Base-by-base conservation (phyloP, 2,329 filamentous ascomycete species). In the Talaromyces amestolkiae region DNA sequence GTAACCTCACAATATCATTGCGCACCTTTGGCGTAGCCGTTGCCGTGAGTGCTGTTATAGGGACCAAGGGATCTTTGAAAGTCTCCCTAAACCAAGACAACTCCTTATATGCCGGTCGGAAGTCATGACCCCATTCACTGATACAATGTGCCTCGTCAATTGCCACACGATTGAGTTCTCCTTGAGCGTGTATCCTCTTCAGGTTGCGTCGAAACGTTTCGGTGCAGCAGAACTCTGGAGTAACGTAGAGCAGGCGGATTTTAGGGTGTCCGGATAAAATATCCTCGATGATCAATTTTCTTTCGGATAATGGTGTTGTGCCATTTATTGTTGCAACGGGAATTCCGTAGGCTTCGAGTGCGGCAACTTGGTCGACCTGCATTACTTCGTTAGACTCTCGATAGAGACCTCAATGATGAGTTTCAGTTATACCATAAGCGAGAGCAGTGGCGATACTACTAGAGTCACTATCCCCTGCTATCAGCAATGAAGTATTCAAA, bases 51-150 rank as follows among this genome's bases (percentile, higher is more conserved):
- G 93, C 96, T 77, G 95, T 97, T 68, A 98, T 90, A 4, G 94
- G 93, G 0, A 97, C 91, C 64, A 91, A 85, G 0, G 93, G 91
- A 69, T 95, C 93, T 6, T 70, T 74, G 15, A 82, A 72, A 58
- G 87, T 84, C 70, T 91, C 89, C 54, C 71, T 76, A 81, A 98
- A 95, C 88, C 92, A 97, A 2, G 87, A 89, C 7, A 98, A 84
- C 22, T 90, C 86, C 74, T 95, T 93, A 78, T 97, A 98, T 65
- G 93, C 91, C 41, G 89, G 91, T n/a, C 94, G 90, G 75, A 98
- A 98, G 77, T 98, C 94, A 76, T 98, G 93, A 1, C 94, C 94
- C 94, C 94, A 97, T 87, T 97, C 93, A 27, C 92, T 96, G 70
- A 98, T 96, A 76, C 94, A 98, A 77, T 98, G 94, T 2, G 94